Evolutionary conservation across 495 filamentous ascomycete species (phyloP), one percentile per base, ranked within the genome.

Genomic region (Penicillium roqueforti): DNA sequence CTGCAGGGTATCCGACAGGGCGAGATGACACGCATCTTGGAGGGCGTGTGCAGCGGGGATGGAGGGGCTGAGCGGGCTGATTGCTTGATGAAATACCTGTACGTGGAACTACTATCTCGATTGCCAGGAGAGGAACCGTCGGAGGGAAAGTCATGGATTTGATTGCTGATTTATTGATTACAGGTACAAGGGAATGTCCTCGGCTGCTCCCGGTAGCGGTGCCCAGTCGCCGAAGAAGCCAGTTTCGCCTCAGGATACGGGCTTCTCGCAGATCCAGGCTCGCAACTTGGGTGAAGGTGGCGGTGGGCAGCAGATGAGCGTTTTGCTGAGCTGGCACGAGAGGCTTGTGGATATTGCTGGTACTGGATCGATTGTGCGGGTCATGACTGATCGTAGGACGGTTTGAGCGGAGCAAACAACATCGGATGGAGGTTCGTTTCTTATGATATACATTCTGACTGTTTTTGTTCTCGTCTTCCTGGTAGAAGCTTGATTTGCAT

Each of bases 321-420:
- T 97, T 40, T 65, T 97, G 63, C 73, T 97, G 58, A 95, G 87
- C 66, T 97, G 91, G 91, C 91, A 96, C 64, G 91, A 97, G 80
- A 96, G 95, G 79, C 75, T 95, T 41, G 90, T 96, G 2, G 91
- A 96, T 61, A 81, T 97, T 60, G 85, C 89, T 18, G 92, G 92
- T 34, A 78, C 87, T 60, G 92, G 91, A 16, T 85, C 87, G 69
- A 92, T 97, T 74, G 86, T 90, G 57, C 78, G 92, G 58, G 85
- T 88, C 47, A 95, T 97, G 91, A 89, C 88, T 22, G 92, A 97
- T 77, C 85, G 89, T 70, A 79, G 91, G 67, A 95, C 85, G 56
- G 90, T 95, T 58, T 96, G 76, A 82, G 34, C 14, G 52, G 48
- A 60, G 16, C 52, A 20, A 47, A 54, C 46, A 42, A 32, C 23